Evolutionary conservation across 2,329 filamentous ascomycete species (phyloP).

Genomic region (Fusarium penzigii): DNA sequence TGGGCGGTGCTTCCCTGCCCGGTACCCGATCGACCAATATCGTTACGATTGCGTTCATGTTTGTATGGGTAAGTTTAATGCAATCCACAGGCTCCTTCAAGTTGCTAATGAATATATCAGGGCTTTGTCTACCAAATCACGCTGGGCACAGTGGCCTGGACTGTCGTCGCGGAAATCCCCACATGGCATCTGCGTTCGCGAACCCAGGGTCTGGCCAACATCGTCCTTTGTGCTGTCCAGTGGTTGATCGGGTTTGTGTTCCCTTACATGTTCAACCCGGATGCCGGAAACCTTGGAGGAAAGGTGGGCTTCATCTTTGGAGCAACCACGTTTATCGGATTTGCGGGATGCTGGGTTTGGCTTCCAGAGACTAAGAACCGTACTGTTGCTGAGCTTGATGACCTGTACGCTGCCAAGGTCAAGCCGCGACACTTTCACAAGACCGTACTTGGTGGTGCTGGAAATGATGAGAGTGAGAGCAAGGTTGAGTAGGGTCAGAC

Average conservation of each 20-base stretch:
- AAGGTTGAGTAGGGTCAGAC: not conserved
- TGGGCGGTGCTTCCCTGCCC: slow-evolving; percentile 1
- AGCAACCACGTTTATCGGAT: slow-evolving; percentile 2
- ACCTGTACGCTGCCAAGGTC: slow-evolving; percentile 1
- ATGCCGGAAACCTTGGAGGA: slow-evolving; percentile 5
- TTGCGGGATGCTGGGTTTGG: slow-evolving; percentile 1
- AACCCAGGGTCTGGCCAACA: slow-evolving; percentile 4
- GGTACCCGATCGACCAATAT: not conserved
- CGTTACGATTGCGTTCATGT: slow-evolving; percentile 5
- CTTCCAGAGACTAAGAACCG: slow-evolving; percentile 6
- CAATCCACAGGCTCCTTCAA: not conserved
- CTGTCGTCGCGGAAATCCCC: slow-evolving; percentile 5
- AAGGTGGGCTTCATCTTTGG: slow-evolving; percentile 7
- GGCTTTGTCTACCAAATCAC: slow-evolving; percentile 5
- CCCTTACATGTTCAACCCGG: slow-evolving; percentile 7
- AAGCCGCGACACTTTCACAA: slow-evolving; percentile 7
- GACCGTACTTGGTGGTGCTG: not conserved
- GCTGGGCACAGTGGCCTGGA: slow-evolving; percentile 4
- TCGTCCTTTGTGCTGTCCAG: not conserved
- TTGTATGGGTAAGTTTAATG: slow-evolving; percentile 3
- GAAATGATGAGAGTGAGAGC: not conserved
- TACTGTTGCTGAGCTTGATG: slow-evolving; percentile 5
- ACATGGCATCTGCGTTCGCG: slow-evolving; percentile 3
- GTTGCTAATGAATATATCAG: no score
- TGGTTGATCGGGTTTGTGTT: slow-evolving; percentile 6